These are phyloP conservation scores for Rhizomucor pusillus DNA, from an alignment of 371 early-diverging fungal genomes.

Conservation along the genomic window DNA sequence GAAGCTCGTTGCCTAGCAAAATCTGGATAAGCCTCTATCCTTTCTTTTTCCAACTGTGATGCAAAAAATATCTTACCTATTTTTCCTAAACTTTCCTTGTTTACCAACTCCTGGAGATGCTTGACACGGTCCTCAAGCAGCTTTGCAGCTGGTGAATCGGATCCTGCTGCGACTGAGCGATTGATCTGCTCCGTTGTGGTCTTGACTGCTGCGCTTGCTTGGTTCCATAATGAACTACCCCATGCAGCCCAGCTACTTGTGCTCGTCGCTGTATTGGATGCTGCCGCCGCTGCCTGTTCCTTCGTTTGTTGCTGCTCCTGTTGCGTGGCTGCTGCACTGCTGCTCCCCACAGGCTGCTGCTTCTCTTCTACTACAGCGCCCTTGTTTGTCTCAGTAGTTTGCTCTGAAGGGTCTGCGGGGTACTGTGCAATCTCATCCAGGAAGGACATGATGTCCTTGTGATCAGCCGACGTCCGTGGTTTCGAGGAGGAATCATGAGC, in stretches of 20 bases:
- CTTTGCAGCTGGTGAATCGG: conserved; percentile 37
- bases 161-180: conserved; percentile 15
- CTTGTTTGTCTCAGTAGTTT: background rate
- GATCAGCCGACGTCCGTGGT: conserved; percentile 24
- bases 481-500: background rate
- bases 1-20: conserved; percentile 43
- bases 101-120: conserved; percentile 47
- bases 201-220: conserved; percentile 52
- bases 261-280: background rate
- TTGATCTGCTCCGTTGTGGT: conserved; percentile 50
- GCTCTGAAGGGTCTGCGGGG: conserved; percentile 15
- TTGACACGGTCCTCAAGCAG: conserved; percentile 60
- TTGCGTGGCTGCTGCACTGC: background rate
- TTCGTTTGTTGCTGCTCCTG: background rate
- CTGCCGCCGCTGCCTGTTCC: no score
- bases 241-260: conserved; percentile 41
- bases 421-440: conserved; percentile 50
- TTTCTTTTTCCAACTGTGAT: background rate
- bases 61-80: conserved; percentile 57
- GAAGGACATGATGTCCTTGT: conserved; percentile 52
- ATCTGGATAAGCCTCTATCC: background rate
- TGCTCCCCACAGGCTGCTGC: background rate
- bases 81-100: conserved; percentile 63
- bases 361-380: no score
- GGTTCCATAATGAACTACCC: conserved; percentile 49